A percentile compares a stretch with the other conserved stretches of the same genome.
phyloP scores from a whole-genome alignment of 2,329 filamentous ascomycete genomes.

The Purpureocillium takamizusanense region DNA sequence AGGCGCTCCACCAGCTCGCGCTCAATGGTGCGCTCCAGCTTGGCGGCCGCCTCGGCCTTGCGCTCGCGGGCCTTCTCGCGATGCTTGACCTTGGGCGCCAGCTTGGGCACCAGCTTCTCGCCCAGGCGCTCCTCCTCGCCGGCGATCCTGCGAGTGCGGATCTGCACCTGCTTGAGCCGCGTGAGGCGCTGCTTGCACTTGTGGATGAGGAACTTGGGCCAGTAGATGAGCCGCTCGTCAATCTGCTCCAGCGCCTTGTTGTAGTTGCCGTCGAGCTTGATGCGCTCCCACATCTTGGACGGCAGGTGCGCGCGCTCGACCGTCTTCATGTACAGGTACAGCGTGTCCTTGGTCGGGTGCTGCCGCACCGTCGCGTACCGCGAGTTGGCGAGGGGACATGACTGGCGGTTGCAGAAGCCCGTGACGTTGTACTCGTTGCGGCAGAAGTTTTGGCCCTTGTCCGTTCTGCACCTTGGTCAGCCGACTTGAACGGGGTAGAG shows the following conservation, averaged over 20 bases:
- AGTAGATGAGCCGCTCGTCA: slow-evolving; percentile 81
- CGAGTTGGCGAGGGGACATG: slow-evolving; percentile 83
- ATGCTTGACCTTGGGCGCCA: slow-evolving; percentile 81
- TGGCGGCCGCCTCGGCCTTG: slow-evolving; percentile 74
- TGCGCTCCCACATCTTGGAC: slow-evolving; percentile 87
- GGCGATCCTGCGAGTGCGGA: slow-evolving; percentile 68
- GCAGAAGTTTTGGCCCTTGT: slow-evolving; percentile 87
- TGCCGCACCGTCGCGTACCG: slow-evolving; percentile 87
- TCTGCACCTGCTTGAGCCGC: slow-evolving; percentile 82
- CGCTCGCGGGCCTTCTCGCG: slow-evolving; percentile 68
- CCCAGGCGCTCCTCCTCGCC: slow-evolving; percentile 85
- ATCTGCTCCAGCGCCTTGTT: slow-evolving; percentile 80
- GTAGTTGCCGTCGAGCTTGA: slow-evolving; percentile 86
- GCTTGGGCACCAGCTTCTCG: slow-evolving; percentile 77
- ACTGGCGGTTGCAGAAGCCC: slow-evolving; percentile 76
- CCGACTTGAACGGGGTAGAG: too few relatives aligned
- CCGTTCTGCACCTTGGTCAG: slow-evolving; percentile 44
- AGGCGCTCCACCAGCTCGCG: slow-evolving; percentile 86
- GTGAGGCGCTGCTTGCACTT: slow-evolving; percentile 97
- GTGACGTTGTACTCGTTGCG: slow-evolving; percentile 88
- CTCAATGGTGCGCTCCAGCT: slow-evolving; percentile 94
- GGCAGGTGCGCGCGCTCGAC: slow-evolving; percentile 83
- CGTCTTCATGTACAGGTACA: slow-evolving; percentile 97
- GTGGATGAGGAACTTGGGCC: slow-evolving; percentile 86
- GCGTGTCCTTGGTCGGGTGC: slow-evolving; percentile 67